These are phyloP conservation scores for Combretum micranthum DNA, from an alignment of 345 rosid species.

Conservation along the genomic window DNA sequence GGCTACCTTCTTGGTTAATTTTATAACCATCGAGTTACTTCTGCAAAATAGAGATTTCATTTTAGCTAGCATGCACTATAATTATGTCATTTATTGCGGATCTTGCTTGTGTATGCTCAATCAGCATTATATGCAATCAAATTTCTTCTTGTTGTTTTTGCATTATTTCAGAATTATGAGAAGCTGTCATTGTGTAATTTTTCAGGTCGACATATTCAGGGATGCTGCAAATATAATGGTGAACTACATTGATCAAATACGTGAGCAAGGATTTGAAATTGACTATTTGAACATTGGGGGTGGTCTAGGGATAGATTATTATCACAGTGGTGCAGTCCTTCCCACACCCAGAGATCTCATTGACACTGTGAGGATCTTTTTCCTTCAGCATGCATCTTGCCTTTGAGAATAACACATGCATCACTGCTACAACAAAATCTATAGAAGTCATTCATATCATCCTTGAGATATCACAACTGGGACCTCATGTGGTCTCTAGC, in stretches of 20 bases:
- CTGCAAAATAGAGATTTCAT: no score
- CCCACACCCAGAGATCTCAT: slow-evolving; percentile 95
- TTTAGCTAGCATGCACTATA: no score
- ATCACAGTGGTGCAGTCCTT: slow-evolving; percentile 76
- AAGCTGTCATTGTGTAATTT: slow-evolving; percentile 4
- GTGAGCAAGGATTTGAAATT: slow-evolving; percentile 86
- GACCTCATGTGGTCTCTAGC: no score
- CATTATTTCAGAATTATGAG: not conserved
- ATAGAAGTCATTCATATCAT: no score
- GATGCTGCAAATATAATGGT: slow-evolving; percentile 95
- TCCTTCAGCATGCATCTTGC: not conserved
- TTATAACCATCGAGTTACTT: not conserved
- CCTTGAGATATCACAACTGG: no score
- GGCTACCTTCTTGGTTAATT: not conserved
- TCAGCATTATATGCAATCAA: no score
- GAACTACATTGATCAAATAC: slow-evolving; percentile 75
- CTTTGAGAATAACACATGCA: no score
- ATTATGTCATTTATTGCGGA: no score
- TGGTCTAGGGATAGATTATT: slow-evolving; percentile 94
- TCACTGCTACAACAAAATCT: no score
- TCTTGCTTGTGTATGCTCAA: not conserved
- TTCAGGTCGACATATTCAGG: slow-evolving; percentile 89
- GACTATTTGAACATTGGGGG: slow-evolving; percentile 92
- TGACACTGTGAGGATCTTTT: slow-evolving; percentile 54
- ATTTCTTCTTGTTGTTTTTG: not conserved